Percentiles rank a stretch among this genome's conserved stretches.
Evolutionary conservation across 371 early-diverging fungal species (phyloP).

Genomic region (Saksenaea oblongispora): DNA sequence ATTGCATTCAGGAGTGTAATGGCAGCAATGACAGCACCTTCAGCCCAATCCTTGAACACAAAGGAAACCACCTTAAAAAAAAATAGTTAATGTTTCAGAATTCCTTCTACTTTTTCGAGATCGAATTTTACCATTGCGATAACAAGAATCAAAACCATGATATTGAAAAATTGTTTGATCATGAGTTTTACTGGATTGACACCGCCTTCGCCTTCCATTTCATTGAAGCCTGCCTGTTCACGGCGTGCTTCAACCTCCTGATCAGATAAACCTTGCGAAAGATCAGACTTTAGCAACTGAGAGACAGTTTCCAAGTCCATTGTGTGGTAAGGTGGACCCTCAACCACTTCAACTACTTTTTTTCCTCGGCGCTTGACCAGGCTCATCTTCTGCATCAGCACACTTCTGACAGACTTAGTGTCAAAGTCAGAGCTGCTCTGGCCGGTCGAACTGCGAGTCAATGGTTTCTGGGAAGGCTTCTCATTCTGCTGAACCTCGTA

Average conservation of each 20-base stretch:
- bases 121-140: conserved; percentile 61
- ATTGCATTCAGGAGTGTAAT: conserved; percentile 80
- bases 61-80: conserved; percentile 52
- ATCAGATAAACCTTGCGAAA: conserved; percentile 62
- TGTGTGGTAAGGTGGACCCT: conserved; percentile 55
- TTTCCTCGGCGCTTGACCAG: conserved; percentile 31
- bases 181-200: conserved; percentile 67
- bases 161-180: conserved; percentile 75
- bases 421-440: conserved; percentile 33
- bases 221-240: conserved; percentile 67
- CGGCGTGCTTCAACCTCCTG: conserved; percentile 52
- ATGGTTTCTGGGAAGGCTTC: conserved; percentile 29
- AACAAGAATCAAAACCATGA: conserved; percentile 80
- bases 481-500: conserved; percentile 18
- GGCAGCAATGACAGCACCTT: conserved; percentile 70
- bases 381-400: conserved; percentile 36
- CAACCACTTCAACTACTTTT: conserved; percentile 24
- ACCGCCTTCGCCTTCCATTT: conserved; percentile 71
- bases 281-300: conserved; percentile 57
- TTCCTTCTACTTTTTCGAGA: neutral
- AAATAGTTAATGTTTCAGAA: neutral
- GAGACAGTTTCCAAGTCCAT: conserved; percentile 60
- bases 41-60: conserved; percentile 65
- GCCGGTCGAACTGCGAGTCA: conserved; percentile 34
- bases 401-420: conserved; percentile 40